Percentiles rank a stretch among this genome's conserved stretches.
Conservation (phyloP, 139 green algal genomes). For the Axilococcus clingmanii region DNA sequence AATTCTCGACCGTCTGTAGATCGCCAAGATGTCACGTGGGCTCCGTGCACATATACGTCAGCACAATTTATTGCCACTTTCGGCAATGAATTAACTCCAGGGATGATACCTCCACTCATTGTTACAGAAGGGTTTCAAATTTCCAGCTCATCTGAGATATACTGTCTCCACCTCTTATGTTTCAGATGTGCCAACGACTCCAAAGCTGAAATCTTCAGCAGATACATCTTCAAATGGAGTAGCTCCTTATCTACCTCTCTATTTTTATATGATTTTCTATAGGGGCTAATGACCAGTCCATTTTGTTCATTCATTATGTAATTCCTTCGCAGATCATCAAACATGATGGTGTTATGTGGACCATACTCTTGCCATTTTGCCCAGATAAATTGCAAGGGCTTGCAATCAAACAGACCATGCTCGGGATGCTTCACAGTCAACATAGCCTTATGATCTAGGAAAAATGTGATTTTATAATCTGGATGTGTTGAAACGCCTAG, state of each 20-base stretch:
- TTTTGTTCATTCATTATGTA: constrained; percentile 88
- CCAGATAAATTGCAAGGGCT: constrained; percentile 84
- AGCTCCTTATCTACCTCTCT: constrained; percentile 77
- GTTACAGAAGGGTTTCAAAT: no score
- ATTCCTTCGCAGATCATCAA: constrained; percentile 91
- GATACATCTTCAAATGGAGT: constrained; percentile 65
- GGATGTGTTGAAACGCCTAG: constrained; percentile 71
- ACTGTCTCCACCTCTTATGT: constrained; percentile 64
- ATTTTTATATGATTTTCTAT: constrained; percentile 52
- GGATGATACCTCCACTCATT: no score
- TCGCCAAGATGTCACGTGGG: constrained; percentile 55
- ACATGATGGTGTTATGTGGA: constrained; percentile 86
- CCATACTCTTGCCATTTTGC: constrained; percentile 54
- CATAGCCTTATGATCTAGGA: constrained; percentile 76
- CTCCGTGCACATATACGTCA: constrained; percentile 55
- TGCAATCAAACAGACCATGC: constrained; percentile 83
- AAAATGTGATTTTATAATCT: constrained; percentile 63
- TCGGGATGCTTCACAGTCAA: constrained; percentile 50
- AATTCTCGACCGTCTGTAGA: constrained; percentile 41
- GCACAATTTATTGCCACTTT: not conserved
- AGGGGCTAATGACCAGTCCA: constrained; percentile 88
- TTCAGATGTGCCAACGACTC: constrained; percentile 50
- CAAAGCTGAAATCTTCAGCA: constrained; percentile 59
- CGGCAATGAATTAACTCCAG: constrained; percentile 4
- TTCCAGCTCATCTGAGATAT: not conserved